Evolutionary conservation across 2,329 filamentous ascomycete genomes (phyloP).

Genomic region (Bimuria novae-zelandiae): DNA sequence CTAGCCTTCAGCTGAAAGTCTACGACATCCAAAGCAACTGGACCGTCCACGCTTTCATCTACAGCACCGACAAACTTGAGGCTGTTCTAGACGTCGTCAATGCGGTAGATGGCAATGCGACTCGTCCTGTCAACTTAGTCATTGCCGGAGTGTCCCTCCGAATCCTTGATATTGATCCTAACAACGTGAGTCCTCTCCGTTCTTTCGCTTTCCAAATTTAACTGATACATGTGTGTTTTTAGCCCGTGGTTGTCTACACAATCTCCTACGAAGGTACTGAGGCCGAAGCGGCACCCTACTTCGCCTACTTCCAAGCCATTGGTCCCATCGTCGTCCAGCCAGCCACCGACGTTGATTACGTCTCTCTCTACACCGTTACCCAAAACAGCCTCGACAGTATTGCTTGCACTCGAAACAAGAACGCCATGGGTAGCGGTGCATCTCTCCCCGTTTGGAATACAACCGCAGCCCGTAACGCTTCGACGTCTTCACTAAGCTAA

Average conservation of each 20-base stretch:
- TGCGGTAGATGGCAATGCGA: slow-evolving; percentile 9
- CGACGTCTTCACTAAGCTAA: slow-evolving; percentile 22
- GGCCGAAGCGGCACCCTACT: slow-evolving; percentile 19
- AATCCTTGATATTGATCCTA: slow-evolving; percentile 18
- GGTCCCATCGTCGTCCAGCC: slow-evolving; percentile 11
- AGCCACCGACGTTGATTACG: slow-evolving; percentile 17
- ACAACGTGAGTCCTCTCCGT: slow-evolving; percentile 15
- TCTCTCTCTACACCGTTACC: slow-evolving; percentile 21
- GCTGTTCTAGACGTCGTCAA: slow-evolving; percentile 11
- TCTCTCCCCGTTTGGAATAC: slow-evolving; percentile 25
- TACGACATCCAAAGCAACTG: slow-evolving; percentile 8
- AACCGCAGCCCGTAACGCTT: slow-evolving; percentile 19
- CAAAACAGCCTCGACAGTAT: slow-evolving; percentile 18
- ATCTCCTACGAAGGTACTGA: slow-evolving; percentile 24
- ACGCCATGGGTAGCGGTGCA: slow-evolving; percentile 18
- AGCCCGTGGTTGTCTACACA: slow-evolving; percentile 18
- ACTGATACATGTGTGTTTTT: slow-evolving; percentile 5
- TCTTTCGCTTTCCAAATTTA: background rate
- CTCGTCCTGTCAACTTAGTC: slow-evolving; percentile 15
- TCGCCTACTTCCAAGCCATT: slow-evolving; percentile 21
- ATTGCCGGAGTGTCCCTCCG: slow-evolving; percentile 16
- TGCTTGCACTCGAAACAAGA: slow-evolving; percentile 18
- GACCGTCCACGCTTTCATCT: slow-evolving; percentile 12
- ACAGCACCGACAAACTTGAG: slow-evolving; percentile 10
- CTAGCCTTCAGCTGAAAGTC: too few species aligned